Base-by-base conservation (phyloP, 768 basidiomycete species). In the Naganishia vaughanmartiniae region DNA sequence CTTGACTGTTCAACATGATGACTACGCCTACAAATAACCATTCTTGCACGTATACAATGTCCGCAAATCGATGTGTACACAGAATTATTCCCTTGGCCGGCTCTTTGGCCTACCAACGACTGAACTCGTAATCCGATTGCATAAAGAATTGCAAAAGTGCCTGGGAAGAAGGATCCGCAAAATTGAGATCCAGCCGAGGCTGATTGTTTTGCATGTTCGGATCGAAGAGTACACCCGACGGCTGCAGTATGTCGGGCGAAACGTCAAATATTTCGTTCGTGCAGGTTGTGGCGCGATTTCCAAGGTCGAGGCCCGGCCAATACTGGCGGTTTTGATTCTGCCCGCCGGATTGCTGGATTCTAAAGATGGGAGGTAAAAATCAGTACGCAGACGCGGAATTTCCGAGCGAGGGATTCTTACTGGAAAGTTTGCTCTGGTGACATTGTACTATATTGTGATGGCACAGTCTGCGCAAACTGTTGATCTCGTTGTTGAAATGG, bases 81-180 rank as follows among this genome's bases (percentile, higher is more conserved):
- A 51, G 21, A 51, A 51, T 51, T 2, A 15, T 15, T 42, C 6
- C 36, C 5, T 36, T 5, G 36, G 12, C 46, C 17, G 15, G 6
- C 17, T 46, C 12, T 24, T 51, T 51, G 48, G n/a, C n/a, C n/a
- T 51, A 51, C 60, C 26, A 26, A 24, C n/a, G 24, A 17, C 60
- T 63, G 42, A 63, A 63, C 17, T 63, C 60, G 39, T 45, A 36
- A 21, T 63, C 60, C 26, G 60, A 63, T 26, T 63, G 60, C 60
- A 63, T 63, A 12, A 63, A 45, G 26, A 63, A 63, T 15, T 30
- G 60, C 42, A 63, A 21, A 30, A 63, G 42, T 9, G 60, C 60
- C 26, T 63, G 60, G 7, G 60, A 24, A 1, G 60, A 45, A 3
- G 60, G 60, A 30, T 63, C 42, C 39, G 39, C 42, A 0, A 63